A percentile compares a stretch with the other conserved stretches of the same genome.
phyloP scores from a whole-genome alignment of 2,329 filamentous ascomycete species.

The Pseudopyricularia cyperi region DNA sequence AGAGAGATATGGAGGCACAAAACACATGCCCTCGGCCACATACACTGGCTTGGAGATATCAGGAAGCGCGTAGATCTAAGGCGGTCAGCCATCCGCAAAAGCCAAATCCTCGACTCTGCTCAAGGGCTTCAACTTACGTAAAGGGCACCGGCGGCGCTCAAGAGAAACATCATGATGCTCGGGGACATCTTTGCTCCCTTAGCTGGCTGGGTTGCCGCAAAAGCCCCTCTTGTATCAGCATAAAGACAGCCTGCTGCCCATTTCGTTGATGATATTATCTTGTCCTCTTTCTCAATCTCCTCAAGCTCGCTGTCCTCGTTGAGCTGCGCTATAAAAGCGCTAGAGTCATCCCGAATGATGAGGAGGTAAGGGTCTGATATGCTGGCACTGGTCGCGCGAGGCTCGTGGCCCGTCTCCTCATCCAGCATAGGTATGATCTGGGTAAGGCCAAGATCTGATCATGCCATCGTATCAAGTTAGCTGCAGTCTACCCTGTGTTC shows the following conservation, averaged over 20 bases:
- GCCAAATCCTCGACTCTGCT: not conserved
- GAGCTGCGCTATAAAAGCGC: constrained; percentile 65
- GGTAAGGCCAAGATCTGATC: constrained; percentile 66
- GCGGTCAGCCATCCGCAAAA: not conserved
- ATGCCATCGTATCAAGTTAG: not conserved
- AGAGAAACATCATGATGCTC: constrained; percentile 60
- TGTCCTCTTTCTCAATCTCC: constrained; percentile 55
- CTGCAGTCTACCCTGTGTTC: not conserved
- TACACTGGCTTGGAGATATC: constrained; percentile 61
- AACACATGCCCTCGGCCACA: constrained; percentile 62
- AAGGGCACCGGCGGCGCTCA: constrained; percentile 62
- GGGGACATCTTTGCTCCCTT: constrained; percentile 25
- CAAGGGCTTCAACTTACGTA: constrained; percentile 40
- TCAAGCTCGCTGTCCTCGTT: constrained; percentile 76
- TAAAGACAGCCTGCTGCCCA: constrained; percentile 83
- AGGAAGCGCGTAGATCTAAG: constrained; percentile 65
- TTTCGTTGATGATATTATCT: constrained; percentile 43
- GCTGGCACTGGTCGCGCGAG: constrained; percentile 65
- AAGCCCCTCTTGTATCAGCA: constrained; percentile 46
- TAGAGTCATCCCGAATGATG: constrained; percentile 72
- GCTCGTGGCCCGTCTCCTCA: constrained; percentile 73
- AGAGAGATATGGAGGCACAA: constrained; percentile 64
- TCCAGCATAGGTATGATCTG: constrained; percentile 92
- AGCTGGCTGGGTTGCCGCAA: constrained; percentile 26
- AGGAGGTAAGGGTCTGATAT: constrained; percentile 80